Evolutionary conservation across 495 filamentous ascomycete species (phyloP).

Genomic region (Pyrenula massariospora): DNA sequence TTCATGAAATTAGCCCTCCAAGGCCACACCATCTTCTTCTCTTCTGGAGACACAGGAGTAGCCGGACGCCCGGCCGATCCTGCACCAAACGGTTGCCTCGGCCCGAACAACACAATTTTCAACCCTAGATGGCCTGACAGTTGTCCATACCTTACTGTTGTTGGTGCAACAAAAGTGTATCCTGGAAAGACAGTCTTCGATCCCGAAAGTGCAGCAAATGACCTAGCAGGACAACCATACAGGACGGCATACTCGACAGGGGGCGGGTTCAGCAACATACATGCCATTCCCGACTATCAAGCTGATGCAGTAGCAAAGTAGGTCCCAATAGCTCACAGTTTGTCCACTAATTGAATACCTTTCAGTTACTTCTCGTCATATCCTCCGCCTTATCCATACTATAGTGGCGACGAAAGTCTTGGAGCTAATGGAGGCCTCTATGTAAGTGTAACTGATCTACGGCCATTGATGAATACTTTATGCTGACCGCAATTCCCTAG

Average conservation of each 20-base stretch:
- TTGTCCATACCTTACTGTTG: conserved; percentile 41
- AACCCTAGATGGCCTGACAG: conserved; percentile 35
- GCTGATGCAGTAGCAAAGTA: conserved; percentile 27
- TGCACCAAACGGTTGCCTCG: conserved; percentile 24
- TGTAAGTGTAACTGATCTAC: not conserved
- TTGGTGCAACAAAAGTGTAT: conserved; percentile 36
- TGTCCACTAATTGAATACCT: conserved; percentile 5
- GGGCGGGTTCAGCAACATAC: conserved; percentile 62
- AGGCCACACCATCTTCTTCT: conserved; percentile 48
- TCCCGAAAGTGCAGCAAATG: conserved; percentile 28
- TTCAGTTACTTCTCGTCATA: conserved; percentile 31
- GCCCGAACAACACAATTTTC: conserved; percentile 28
- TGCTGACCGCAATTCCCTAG: not conserved
- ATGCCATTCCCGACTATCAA: conserved; percentile 47
- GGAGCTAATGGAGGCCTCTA: conserved; percentile 40
- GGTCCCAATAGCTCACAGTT: not conserved
- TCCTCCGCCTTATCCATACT: conserved; percentile 30
- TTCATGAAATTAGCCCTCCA: conserved; percentile 54
- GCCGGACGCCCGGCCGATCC: conserved; percentile 29
- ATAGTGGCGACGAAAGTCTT: conserved; percentile 21
- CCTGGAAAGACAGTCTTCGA: conserved; percentile 19
- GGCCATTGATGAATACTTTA: not conserved
- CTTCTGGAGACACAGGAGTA: conserved; percentile 51
- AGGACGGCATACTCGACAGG: conserved; percentile 37
- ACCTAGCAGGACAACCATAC: not conserved